phyloP scores from a whole-genome alignment of 2,329 filamentous ascomycete genomes.

The Alternaria rosae region DNA sequence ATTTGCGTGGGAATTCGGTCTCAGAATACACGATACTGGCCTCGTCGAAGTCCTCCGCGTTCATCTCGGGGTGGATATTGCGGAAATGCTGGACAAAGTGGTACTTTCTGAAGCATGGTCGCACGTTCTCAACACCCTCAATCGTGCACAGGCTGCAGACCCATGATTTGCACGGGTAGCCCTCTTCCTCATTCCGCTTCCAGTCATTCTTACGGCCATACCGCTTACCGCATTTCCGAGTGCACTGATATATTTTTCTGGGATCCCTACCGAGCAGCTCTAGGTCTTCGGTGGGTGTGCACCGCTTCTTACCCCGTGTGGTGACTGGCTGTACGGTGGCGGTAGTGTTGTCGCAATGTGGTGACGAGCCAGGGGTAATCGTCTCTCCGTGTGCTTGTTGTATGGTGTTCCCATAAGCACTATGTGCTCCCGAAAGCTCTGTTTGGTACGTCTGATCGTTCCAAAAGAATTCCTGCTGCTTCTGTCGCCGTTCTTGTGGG shows the following conservation, averaged over 20 bases:
- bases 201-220: slow-evolving; percentile 50
- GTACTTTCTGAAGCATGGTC: slow-evolving; percentile 48
- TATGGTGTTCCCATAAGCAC: neutral
- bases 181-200: slow-evolving; percentile 50
- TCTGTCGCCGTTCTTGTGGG: slow-evolving; percentile 11
- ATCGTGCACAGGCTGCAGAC: slow-evolving; percentile 43
- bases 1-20: slow-evolving; percentile 45
- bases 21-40: slow-evolving; percentile 42
- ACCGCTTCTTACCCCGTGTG: slow-evolving; percentile 45
- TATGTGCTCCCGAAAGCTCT: slow-evolving; percentile 7
- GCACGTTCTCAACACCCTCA: slow-evolving; percentile 44
- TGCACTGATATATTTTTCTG: slow-evolving; percentile 50
- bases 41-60: slow-evolving; percentile 42
- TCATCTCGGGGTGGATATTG: slow-evolving; percentile 46
- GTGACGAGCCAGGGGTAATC: slow-evolving; percentile 22
- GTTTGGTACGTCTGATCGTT: slow-evolving; percentile 24
- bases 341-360: slow-evolving; percentile 28
- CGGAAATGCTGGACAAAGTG: slow-evolving; percentile 50
- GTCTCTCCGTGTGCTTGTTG: slow-evolving; percentile 15
- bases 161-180: slow-evolving; percentile 47
- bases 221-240: slow-evolving; percentile 48
- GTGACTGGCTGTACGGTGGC: slow-evolving; percentile 22
- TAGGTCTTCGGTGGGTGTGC: slow-evolving; percentile 41
- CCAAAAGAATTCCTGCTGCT: slow-evolving; percentile 30
- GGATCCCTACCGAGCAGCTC: slow-evolving; percentile 40